Conservation (phyloP, 495 filamentous ascomycete genomes). For the Rhypophila decipiens region DNA sequence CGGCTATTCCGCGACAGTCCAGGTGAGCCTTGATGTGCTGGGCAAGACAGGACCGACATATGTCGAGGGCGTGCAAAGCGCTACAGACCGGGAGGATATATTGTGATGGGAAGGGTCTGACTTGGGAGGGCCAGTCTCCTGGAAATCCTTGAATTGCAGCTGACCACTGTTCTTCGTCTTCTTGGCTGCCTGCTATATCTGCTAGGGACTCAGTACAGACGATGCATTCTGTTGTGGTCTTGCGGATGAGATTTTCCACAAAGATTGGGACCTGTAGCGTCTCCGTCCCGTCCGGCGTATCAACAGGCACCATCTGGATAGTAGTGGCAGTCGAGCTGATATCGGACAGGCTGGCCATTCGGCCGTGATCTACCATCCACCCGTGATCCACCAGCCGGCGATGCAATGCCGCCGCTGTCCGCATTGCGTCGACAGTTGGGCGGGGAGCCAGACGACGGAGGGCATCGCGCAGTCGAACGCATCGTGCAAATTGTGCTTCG, state of each 20-base stretch:
- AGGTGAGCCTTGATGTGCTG: conserved; percentile 4
- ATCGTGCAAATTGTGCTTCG: not conserved
- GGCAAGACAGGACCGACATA: conserved; percentile 9
- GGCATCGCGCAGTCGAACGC: not conserved
- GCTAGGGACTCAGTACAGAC: conserved; percentile 2
- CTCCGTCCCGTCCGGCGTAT: conserved; percentile 1
- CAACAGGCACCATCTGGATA: conserved; percentile 5
- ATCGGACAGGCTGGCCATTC: conserved; percentile 1
- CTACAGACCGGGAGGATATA: conserved; percentile 4
- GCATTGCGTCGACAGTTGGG: not conserved
- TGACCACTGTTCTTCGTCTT: conserved; percentile 3
- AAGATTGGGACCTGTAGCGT: conserved; percentile 9
- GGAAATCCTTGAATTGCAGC: conserved; percentile 1
- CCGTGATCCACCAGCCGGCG: not conserved
- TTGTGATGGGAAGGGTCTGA: conserved; percentile 6
- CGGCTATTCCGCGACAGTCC: conserved; percentile 2
- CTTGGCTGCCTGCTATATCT: conserved; percentile 1
- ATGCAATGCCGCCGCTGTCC: conserved; percentile 5
- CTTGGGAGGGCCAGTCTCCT: conserved; percentile 5
- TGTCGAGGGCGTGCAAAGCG: conserved; percentile 3
- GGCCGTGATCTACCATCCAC: conserved; percentile 2
- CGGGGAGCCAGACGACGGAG: not conserved
- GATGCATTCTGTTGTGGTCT: not conserved
- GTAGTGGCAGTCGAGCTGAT: not conserved
- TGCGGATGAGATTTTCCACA: conserved; percentile 1